Conservation (phyloP, 106 monocot species). For the Xerophyta viscosa region DNA sequence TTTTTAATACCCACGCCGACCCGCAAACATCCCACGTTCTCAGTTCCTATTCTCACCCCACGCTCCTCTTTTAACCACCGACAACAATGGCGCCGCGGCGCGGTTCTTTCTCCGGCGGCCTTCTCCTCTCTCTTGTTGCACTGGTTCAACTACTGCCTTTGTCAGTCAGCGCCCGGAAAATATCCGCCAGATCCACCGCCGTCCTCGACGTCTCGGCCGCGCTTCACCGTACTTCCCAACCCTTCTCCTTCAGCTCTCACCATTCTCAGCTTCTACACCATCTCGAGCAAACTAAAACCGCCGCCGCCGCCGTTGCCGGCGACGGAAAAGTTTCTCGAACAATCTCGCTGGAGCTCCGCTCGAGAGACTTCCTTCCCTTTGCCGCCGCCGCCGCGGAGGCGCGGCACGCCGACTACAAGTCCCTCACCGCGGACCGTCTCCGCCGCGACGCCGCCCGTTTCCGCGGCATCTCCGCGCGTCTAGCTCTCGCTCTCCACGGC, state of each 20-base stretch:
- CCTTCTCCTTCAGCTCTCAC: conserved; percentile 27
- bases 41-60: not conserved
- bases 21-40: not conserved
- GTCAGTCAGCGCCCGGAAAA: no score
- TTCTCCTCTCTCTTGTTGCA: no score
- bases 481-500: conserved; percentile 26
- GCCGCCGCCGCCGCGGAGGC: not conserved
- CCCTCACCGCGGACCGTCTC: conserved; percentile 54
- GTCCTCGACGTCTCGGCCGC: conserved; percentile 30
- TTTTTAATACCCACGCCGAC: not conserved
- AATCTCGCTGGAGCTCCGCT: conserved; percentile 32
- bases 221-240: conserved; percentile 11
- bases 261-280: not conserved
- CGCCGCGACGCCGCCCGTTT: conserved; percentile 45
- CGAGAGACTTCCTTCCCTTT: conserved; percentile 33
- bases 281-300: conserved; percentile 10
- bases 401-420: conserved; percentile 33
- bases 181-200: no score
- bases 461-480: conserved; percentile 14
- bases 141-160: no score
- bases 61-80: no score
- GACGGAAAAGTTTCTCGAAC: not conserved
- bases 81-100: conserved; percentile 23
- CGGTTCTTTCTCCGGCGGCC: no score
- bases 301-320: not conserved